These are phyloP conservation scores for Thymus mandschuricus DNA, from an alignment of 257 asterid genomes.

Conservation along the genomic window DNA sequence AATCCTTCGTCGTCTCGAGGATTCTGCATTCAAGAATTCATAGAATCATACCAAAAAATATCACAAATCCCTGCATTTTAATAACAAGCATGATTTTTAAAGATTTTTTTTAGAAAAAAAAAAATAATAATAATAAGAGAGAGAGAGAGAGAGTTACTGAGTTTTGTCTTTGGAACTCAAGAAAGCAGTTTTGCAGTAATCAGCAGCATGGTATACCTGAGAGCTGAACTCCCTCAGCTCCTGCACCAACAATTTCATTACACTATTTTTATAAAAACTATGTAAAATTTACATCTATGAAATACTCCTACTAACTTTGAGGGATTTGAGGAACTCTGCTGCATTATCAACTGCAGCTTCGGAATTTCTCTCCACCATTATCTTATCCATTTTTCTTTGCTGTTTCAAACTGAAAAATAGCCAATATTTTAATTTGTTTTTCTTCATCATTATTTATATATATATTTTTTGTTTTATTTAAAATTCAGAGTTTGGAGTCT, in stretches of 20 bases:
- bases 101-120: neutral
- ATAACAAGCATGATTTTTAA: too few relatives aligned
- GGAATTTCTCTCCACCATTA: conserved; percentile 18
- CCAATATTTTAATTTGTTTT: neutral
- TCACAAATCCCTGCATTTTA: neutral
- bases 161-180: conserved; percentile 48
- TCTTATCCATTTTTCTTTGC: conserved; percentile 30
- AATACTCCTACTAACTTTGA: conserved; percentile 41
- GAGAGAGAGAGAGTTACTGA: conserved; percentile 30
- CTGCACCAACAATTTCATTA: conserved; percentile 34
- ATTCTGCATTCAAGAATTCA: conserved; percentile 42
- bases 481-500: neutral
- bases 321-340: conserved; percentile 48
- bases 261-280: neutral
- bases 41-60: neutral
- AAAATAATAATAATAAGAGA: too few relatives aligned
- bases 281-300: neutral
- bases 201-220: conserved; percentile 72
- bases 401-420: neutral
- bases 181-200: conserved; percentile 58
- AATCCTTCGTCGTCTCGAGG: conserved; percentile 61
- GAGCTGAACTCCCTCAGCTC: conserved; percentile 65
- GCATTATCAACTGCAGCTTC: conserved; percentile 29
- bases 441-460: neutral
- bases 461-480: neutral